These are phyloP conservation scores for Priceomyces castillae DNA, from an alignment of 805 yeast genomes.

Conservation along the genomic window DNA sequence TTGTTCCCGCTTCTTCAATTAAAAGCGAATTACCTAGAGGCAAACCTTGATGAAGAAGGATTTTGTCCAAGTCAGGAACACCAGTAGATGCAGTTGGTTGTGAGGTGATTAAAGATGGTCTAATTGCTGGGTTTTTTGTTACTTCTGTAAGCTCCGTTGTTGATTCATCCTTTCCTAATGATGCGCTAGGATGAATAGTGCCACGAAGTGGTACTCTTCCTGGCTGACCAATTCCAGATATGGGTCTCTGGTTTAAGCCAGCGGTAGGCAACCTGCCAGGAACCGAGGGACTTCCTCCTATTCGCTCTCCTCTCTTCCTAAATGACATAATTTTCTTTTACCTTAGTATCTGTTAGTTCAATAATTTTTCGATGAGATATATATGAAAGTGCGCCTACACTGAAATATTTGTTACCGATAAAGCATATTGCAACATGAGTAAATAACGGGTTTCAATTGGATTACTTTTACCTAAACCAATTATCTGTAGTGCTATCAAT, in stretches of 20 bases:
- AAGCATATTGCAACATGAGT: too few species aligned
- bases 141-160: conserved; percentile 3
- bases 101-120: conserved; percentile 76
- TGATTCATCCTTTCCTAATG: not conserved
- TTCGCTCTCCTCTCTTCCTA: conserved; percentile 41
- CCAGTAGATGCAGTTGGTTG: conserved; percentile 81
- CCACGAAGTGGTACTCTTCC: conserved; percentile 8
- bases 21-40: conserved; percentile 74
- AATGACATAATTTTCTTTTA: conserved; percentile 32
- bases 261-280: conserved; percentile 4
- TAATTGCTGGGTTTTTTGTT: conserved; percentile 51
- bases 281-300: conserved; percentile 16
- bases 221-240: conserved; percentile 4
- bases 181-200: not conserved
- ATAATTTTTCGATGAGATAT: conserved; percentile 3
- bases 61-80: conserved; percentile 66
- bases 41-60: conserved; percentile 77
- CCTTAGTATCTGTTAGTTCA: not conserved
- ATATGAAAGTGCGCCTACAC: not conserved
- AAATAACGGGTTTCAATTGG: too few species aligned
- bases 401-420: too few species aligned
- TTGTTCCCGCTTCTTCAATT: conserved; percentile 81
- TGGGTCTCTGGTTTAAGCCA: conserved; percentile 5
- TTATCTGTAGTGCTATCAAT: too few species aligned
- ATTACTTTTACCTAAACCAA: too few species aligned